These are phyloP conservation scores for Trichoderma gracile DNA, from an alignment of 2,329 filamentous ascomycete genomes.

Conservation along the genomic window DNA sequence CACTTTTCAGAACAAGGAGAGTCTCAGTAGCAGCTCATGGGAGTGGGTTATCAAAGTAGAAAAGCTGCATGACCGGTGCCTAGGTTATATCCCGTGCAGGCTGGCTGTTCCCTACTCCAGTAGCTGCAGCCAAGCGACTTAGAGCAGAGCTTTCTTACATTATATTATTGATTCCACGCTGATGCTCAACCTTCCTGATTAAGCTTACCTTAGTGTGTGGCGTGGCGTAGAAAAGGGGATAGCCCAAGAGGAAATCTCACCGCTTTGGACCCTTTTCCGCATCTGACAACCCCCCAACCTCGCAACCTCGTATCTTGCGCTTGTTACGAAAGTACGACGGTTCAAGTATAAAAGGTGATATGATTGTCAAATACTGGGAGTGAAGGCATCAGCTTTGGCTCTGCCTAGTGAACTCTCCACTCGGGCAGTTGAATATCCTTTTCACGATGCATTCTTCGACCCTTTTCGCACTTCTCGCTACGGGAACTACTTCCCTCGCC, in stretches of 20 bases:
- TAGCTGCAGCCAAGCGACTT: no score
- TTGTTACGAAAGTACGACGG: no score
- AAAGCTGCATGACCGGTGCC: no score
- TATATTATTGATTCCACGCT: not conserved
- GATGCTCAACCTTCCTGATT: slow-evolving; percentile 5
- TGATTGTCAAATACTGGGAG: not conserved
- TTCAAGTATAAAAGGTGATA: not conserved
- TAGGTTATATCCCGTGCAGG: no score
- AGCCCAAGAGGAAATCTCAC: not conserved
- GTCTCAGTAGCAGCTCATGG: no score
- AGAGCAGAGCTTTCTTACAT: no score
- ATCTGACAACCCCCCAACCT: not conserved
- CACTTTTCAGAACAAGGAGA: no score
- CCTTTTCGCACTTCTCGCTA: slow-evolving; percentile 19
- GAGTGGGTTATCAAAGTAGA: no score
- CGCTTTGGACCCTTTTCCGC: not conserved
- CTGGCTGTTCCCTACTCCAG: no score
- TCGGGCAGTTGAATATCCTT: not conserved
- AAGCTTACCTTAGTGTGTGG: slow-evolving; percentile 16
- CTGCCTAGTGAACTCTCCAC: not conserved
- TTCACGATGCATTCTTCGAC: slow-evolving; percentile 25
- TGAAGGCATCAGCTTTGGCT: no score
- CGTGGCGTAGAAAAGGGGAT: not conserved
- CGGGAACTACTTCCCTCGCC: slow-evolving; percentile 23
- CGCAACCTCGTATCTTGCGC: slow-evolving; percentile 1